Evolutionary conservation across 257 asterid species (phyloP), one percentile per base, ranked within the genome.

Genomic region (Jacaranda mimosifolia): DNA sequence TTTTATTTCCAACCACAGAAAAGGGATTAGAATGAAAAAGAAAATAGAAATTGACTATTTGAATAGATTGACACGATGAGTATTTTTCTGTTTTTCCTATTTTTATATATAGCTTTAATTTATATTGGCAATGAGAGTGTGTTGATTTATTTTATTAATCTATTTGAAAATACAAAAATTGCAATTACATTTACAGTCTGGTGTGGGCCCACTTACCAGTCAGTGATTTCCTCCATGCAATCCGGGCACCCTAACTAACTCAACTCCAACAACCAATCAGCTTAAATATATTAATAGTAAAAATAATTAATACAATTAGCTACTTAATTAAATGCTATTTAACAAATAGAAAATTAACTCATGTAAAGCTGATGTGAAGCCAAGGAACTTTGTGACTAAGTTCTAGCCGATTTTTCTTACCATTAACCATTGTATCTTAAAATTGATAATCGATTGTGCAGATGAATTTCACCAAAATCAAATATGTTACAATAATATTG

Each of bases 181-280:
- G 32, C 32, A 76, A 36, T 45, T 43, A 11, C 18, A 81, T 70
- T 64, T 73, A 69, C 49, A 80, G 66, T 67, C 39, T 74, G 72
- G 53, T 19, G 81, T 51, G 92, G 91, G 86, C 57, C 89, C 90
- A 75, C 67, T 62, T 21, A 51, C 56, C 67, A 65, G 85, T 63
- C 70, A 81, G 85, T 80, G 78, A 83, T 70, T 84, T 55, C 48
- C 83, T 82, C 90, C 97, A 90, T 78, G 91, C 97, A 81, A 87
- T 85, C 77, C 56, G 88, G 84, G 78, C 89, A 77, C 19, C 72
- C 78, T 72, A 89, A 85, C 97, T 83, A 87, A 86, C 95, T 19
- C 12, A 82, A 80, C 89, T 21, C 21, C 63, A 75, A 81, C 77
- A 49, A 80, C 83, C 82, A 42, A 26, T 72, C 17, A 48, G n/a